Evolutionary conservation across 2,329 filamentous ascomycete genomes (phyloP).

Genomic region (Trichoderma sp.): DNA sequence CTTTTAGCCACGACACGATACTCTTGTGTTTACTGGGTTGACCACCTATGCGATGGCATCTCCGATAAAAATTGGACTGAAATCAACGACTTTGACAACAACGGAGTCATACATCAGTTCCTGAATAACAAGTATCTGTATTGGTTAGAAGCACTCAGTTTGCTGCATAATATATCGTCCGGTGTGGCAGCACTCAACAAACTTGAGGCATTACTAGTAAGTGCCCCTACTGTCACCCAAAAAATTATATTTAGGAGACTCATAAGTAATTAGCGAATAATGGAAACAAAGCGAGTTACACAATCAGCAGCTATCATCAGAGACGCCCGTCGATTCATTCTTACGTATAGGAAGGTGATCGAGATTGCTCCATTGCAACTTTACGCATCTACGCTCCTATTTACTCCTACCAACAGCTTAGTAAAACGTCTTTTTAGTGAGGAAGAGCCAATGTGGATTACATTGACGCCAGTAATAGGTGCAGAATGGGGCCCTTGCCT

Average conservation of each 20-base stretch:
- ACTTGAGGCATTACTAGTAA: background rate
- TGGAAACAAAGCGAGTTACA: background rate
- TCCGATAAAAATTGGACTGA: background rate
- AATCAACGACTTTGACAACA: background rate
- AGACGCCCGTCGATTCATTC: background rate
- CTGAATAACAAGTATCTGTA: conserved; percentile 27
- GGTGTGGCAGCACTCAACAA: conserved; percentile 19
- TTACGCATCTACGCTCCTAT: background rate
- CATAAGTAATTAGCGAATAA: background rate
- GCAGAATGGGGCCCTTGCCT: background rate
- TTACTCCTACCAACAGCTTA: background rate
- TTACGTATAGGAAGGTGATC: background rate
- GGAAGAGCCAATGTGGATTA: background rate
- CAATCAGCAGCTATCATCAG: background rate
- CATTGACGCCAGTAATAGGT: background rate
- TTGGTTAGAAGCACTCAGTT: conserved; percentile 43
- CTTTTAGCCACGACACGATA: background rate
- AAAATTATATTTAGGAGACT: background rate
- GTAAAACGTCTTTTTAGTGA: background rate
- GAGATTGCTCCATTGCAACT: conserved; percentile 2
- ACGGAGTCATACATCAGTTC: background rate
- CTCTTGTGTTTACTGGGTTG: background rate
- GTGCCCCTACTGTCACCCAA: background rate
- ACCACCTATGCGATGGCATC: background rate
- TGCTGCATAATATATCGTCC: conserved; percentile 28